These are phyloP conservation scores for Lichtheimia hyalospora DNA, from an alignment of 371 early-diverging fungal genomes.

Conservation along the genomic window DNA sequence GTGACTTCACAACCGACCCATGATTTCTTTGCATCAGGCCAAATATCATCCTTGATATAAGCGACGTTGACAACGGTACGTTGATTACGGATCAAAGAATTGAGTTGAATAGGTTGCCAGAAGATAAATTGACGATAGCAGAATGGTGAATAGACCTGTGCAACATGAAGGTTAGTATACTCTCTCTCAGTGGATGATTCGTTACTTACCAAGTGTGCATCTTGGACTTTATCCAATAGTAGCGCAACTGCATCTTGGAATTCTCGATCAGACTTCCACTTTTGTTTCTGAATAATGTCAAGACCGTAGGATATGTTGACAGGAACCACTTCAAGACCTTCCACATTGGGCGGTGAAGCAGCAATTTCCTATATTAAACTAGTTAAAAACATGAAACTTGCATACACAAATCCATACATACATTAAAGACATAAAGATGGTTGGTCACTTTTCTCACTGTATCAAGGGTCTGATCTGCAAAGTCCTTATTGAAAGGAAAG, in stretches of 20 bases:
- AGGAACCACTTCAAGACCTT: slow-evolving; percentile 41
- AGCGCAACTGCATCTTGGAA: slow-evolving; percentile 53
- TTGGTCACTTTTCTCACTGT: slow-evolving; percentile 45
- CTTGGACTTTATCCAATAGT: slow-evolving; percentile 50
- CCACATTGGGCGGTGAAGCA: slow-evolving; percentile 36
- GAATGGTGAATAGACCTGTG: slow-evolving; percentile 46
- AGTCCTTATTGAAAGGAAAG: slow-evolving; percentile 41
- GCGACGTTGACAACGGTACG: slow-evolving; percentile 47
- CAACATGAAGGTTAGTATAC: neutral
- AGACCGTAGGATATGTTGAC: slow-evolving; percentile 45
- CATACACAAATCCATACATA: slow-evolving; percentile 12
- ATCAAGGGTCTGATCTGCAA: slow-evolving; percentile 43
- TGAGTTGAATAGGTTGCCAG: slow-evolving; percentile 55
- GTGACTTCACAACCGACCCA: slow-evolving; percentile 54
- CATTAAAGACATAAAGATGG: slow-evolving; percentile 53
- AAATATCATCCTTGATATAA: slow-evolving; percentile 49
- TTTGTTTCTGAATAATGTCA: slow-evolving; percentile 39
- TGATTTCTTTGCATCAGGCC: slow-evolving; percentile 44
- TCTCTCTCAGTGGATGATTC: neutral
- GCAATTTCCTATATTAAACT: slow-evolving; percentile 39
- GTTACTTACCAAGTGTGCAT: slow-evolving; percentile 45
- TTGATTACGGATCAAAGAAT: slow-evolving; percentile 40
- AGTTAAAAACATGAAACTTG: neutral
- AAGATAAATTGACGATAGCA: slow-evolving; percentile 54
- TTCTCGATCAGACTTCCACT: slow-evolving; percentile 46